Evolutionary conservation across 306 rosid genomes (phyloP), one percentile per base, ranked within the genome.

Genomic region (Gastrolobium villosum): DNA sequence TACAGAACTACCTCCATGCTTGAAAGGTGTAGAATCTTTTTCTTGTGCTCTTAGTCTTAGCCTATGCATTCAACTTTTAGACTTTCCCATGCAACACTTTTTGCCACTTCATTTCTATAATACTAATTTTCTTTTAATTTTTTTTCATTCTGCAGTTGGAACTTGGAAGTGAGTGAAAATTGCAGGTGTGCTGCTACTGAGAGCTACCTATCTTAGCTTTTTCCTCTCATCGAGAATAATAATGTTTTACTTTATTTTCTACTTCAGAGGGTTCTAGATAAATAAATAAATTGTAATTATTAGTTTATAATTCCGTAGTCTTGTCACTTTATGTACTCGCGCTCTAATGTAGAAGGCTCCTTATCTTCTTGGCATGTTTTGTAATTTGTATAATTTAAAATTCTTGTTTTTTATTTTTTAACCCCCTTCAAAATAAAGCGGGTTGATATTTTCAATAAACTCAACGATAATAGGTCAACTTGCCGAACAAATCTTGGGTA

Each of bases 1-100:
- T 90, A 52, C 90, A 89, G 7, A 74, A 81, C 55, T 75, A 86
- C 43, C 37, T 13, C 13, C 20, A 76, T 57, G 32, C 68, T 61
- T 82, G 76, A 75, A 66, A 75, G 68, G 79, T 78, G 10, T 9
- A 40, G 7, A 53, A 66, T 65, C 71, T 20, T 70, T 35, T 37
- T 61, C 52, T 74, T 66, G 62, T 65, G 50, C 26, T 84, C 76
- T 70, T 35, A 64, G 26, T 84, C 76, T 70, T 35, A 64, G 26
- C 84, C 78, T 50, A 79, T 70, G 31, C 44, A 28, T 59, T 10
- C 43, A 37, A 52, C 52, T 44, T 32, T 34, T 70, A 40, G 11
- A 70, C 35, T 60, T 66, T 26, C 1, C 66, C 10, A 54, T 15
- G 15, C 66, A 49, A 15, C 44, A 62, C 52, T 31, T 43, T 55